Conservation (phyloP, 495 filamentous ascomycete species). For the Tuber brumale region DNA sequence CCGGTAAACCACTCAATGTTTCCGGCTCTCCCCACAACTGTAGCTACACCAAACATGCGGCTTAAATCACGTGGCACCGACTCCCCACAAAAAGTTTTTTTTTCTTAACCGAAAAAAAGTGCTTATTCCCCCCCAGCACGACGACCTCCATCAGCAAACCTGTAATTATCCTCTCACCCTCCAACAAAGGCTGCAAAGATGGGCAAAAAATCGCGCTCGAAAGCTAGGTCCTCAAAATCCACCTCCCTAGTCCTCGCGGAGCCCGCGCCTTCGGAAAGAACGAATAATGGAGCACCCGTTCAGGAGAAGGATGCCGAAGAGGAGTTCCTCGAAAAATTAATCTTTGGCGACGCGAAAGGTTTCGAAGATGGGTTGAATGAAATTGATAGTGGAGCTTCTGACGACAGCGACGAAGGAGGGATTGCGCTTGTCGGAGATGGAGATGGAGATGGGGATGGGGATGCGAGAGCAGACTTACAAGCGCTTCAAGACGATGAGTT, state of each 20-base stretch:
- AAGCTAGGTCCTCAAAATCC: not conserved
- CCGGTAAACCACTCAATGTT: too few relatives aligned
- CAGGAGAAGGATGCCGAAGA: conserved; percentile 65
- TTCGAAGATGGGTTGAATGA: conserved; percentile 62
- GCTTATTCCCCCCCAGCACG: not conserved
- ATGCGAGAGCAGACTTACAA: conserved; percentile 27
- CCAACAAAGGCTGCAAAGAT: not conserved
- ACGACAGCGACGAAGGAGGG: conserved; percentile 38
- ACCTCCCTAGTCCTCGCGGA: not conserved
- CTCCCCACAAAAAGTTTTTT: too few relatives aligned
- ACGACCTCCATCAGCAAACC: not conserved
- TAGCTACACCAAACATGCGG: too few relatives aligned
- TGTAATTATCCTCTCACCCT: not conserved
- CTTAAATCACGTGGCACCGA: too few relatives aligned
- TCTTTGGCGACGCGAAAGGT: conserved; percentile 76
- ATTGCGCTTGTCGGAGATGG: conserved; percentile 28
- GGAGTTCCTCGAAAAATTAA: conserved; percentile 71
- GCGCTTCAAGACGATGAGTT: conserved; percentile 39
- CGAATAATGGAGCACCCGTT: not conserved
- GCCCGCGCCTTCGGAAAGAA: not conserved
- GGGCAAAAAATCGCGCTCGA: not conserved
- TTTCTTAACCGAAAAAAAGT: not conserved
- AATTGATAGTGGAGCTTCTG: conserved; percentile 28
- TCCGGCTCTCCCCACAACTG: too few relatives aligned
- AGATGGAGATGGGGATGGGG: conserved; percentile 3